phyloP scores from a whole-genome alignment of 2,329 filamentous ascomycete genomes.

The Diplodia sapinea region DNA sequence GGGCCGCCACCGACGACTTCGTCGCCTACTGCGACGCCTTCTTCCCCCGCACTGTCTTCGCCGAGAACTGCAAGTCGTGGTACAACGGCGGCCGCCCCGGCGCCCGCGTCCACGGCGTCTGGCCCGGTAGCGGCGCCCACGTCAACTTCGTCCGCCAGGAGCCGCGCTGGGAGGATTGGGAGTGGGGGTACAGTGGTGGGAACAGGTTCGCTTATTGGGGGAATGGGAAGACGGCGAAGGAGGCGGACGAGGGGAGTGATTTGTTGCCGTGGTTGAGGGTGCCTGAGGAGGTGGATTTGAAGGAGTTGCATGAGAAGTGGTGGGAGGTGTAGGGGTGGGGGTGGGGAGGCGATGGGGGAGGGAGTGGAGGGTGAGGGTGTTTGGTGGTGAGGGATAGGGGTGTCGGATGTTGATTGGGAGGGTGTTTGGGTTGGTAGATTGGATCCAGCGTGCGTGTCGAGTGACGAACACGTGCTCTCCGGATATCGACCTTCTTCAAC shows the following conservation, averaged over 20 bases:
- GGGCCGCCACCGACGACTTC: slow-evolving; percentile 68
- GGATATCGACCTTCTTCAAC: not conserved
- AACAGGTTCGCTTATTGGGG: slow-evolving; percentile 66
- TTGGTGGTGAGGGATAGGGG: not conserved
- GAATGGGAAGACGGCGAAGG: slow-evolving; percentile 68
- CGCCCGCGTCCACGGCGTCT: slow-evolving; percentile 69
- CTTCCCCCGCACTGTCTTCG: slow-evolving; percentile 60
- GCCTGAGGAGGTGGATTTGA: slow-evolving; percentile 64
- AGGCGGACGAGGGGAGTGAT: slow-evolving; percentile 62
- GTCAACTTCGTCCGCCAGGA: slow-evolving; percentile 63
- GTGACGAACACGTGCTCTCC: too few species aligned
- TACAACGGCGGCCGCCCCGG: slow-evolving; percentile 65
- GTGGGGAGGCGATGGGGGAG: not conserved
- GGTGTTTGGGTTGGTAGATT: too few species aligned
- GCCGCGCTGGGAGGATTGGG: slow-evolving; percentile 65
- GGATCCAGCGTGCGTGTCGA: too few species aligned
- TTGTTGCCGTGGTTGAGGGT: slow-evolving; percentile 67
- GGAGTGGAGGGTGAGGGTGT: too few species aligned
- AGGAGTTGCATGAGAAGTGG: slow-evolving; percentile 71
- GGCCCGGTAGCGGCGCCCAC: slow-evolving; percentile 71
- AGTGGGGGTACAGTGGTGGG: slow-evolving; percentile 53
- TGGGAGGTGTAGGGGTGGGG: slow-evolving; percentile 45
- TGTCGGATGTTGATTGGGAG: not conserved
- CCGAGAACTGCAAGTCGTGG: slow-evolving; percentile 72
- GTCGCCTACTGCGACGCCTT: slow-evolving; percentile 62